phyloP scores from a whole-genome alignment of 1,284 basidiomycete genomes.

The Puccinia polysora region DNA sequence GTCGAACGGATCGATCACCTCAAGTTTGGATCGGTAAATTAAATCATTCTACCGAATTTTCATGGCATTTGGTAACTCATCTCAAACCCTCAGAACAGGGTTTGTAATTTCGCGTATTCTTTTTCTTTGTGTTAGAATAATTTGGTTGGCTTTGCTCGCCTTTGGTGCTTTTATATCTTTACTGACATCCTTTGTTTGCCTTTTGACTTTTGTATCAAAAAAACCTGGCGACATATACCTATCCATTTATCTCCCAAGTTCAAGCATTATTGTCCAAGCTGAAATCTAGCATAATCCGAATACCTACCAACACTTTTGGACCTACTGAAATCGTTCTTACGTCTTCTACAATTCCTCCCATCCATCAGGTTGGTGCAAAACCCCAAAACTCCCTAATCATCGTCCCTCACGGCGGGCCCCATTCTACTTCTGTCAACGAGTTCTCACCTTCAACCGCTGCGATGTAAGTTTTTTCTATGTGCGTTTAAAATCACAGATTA shows the following conservation, averaged over 20 bases:
- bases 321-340: constrained; percentile 47
- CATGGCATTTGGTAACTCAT: constrained; percentile 13
- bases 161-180: too few relatives aligned
- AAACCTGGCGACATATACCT: too few relatives aligned
- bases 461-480: constrained; percentile 26
- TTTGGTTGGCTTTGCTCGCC: too few relatives aligned
- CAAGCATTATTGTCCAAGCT: constrained; percentile 46
- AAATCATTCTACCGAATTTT: neutral
- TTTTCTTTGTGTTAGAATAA: neutral
- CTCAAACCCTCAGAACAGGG: constrained; percentile 10
- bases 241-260: too few relatives aligned
- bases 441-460: constrained; percentile 33
- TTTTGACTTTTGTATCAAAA: too few relatives aligned
- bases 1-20: constrained; percentile 17
- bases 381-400: constrained; percentile 55
- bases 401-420: constrained; percentile 67
- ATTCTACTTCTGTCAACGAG: constrained; percentile 55
- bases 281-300: constrained; percentile 60
- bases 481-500: too few relatives aligned
- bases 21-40: constrained; percentile 15
- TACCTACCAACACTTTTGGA: constrained; percentile 53
- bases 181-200: too few relatives aligned
- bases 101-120: constrained; percentile 1
- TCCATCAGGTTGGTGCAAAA: constrained; percentile 12
- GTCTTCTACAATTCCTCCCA: neutral